These are phyloP conservation scores for Lactarius hatsudake DNA, from an alignment of 768 basidiomycete species.

Conservation along the genomic window DNA sequence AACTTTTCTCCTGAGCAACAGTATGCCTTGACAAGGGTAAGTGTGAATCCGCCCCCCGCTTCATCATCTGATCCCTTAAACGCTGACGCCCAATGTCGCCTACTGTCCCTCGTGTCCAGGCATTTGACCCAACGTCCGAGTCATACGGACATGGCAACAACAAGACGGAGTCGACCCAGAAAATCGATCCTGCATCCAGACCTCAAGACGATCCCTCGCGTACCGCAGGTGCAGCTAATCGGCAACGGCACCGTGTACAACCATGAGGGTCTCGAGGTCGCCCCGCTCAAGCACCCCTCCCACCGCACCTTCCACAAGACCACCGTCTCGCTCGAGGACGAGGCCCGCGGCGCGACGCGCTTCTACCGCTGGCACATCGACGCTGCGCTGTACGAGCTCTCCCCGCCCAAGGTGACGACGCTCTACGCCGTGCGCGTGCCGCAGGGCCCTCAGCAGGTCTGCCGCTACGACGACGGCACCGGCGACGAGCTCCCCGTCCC, in stretches of 20 bases:
- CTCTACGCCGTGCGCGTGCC: conserved; percentile 76
- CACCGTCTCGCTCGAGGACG: conserved; percentile 63
- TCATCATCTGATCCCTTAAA: not conserved
- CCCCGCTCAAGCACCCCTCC: conserved; percentile 76
- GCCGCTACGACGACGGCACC: conserved; percentile 80
- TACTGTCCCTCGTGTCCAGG: conserved; percentile 42
- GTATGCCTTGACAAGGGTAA: conserved; percentile 79
- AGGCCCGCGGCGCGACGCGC: conserved; percentile 65
- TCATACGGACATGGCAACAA: conserved; percentile 88
- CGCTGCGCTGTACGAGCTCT: conserved; percentile 73
- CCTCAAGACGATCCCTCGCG: conserved; percentile 82
- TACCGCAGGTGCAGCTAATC: conserved; percentile 87
- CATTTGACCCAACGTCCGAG: conserved; percentile 65
- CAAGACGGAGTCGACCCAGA: conserved; percentile 69
- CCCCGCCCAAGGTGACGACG: conserved; percentile 79
- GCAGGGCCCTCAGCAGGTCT: conserved; percentile 55
- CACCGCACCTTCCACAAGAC: conserved; percentile 86
- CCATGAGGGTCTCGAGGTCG: conserved; percentile 73
- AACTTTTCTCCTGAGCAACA: conserved; percentile 77
- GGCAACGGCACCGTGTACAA: conserved; percentile 77
- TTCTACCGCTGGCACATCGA: conserved; percentile 93
- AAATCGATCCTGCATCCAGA: conserved; percentile 86
- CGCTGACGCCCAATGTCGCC: conserved; percentile 9
- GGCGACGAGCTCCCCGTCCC: conserved; percentile 78
- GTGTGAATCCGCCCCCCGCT: conserved; percentile 18